These are phyloP conservation scores for Jatropha curcas DNA, from an alignment of 345 rosid species.

Conservation along the genomic window DNA sequence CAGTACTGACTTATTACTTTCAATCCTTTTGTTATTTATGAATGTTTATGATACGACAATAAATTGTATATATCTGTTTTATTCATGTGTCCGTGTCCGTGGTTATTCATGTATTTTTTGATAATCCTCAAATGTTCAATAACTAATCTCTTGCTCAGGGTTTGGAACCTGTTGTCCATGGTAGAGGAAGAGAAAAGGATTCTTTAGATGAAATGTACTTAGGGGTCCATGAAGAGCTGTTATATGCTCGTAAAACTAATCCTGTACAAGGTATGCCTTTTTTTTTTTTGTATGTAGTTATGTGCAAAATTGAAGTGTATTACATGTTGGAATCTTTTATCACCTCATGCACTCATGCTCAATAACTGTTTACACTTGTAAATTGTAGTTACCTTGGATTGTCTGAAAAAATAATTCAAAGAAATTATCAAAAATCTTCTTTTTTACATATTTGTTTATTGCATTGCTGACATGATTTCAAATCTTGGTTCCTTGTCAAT, in stretches of 20 bases:
- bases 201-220: constrained; percentile 82
- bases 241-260: constrained; percentile 84
- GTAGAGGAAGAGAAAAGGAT: constrained; percentile 73
- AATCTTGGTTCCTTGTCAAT: not conserved
- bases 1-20: not conserved
- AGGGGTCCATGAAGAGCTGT: constrained; percentile 71
- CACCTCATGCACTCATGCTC: not conserved
- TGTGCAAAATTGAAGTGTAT: too few relatives aligned
- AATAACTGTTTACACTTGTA: not conserved
- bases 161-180: constrained; percentile 84
- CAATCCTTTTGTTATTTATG: not conserved
- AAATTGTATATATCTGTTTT: too few relatives aligned
- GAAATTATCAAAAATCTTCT: too few relatives aligned
- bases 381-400: not conserved
- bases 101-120: too few relatives aligned
- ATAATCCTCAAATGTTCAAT: not conserved
- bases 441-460: too few relatives aligned
- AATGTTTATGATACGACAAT: too few relatives aligned
- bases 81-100: too few relatives aligned
- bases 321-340: not conserved
- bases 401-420: not conserved
- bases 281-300: too few relatives aligned
- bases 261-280: constrained; percentile 71
- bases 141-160: constrained; percentile 38
- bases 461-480: not conserved